These are phyloP conservation scores for Cinchona pubescens DNA, from an alignment of 257 asterid genomes.

Conservation along the genomic window DNA sequence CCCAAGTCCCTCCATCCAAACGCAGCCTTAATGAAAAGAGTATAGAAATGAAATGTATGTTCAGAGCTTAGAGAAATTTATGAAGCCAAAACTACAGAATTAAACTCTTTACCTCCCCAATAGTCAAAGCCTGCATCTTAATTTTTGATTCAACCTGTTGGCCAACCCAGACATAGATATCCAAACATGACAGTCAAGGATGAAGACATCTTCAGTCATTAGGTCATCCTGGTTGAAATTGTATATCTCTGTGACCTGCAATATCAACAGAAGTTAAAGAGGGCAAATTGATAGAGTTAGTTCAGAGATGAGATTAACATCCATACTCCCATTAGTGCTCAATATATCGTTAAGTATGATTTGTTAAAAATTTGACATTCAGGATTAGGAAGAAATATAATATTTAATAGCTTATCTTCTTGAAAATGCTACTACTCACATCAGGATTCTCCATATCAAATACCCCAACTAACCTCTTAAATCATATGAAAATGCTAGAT, in stretches of 20 bases:
- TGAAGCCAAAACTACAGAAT: not conserved
- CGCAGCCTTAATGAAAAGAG: no score
- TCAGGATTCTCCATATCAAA: no score
- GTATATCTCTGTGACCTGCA: conserved; percentile 85
- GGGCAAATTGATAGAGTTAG: not conserved
- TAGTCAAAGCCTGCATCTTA: conserved; percentile 64
- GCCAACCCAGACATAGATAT: conserved; percentile 93
- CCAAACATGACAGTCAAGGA: conserved; percentile 88
- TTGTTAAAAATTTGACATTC: not conserved
- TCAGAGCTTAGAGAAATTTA: not conserved
- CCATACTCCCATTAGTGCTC: not conserved
- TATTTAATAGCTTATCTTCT: not conserved
- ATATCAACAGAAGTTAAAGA: conserved; percentile 22
- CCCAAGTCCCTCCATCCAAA: no score
- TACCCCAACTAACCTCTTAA: not conserved
- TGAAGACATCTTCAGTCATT: conserved; percentile 89
- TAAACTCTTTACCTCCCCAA: conserved; percentile 64
- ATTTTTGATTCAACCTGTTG: conserved; percentile 65
- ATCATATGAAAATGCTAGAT: not conserved
- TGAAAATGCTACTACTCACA: not conserved
- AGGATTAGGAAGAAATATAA: not conserved
- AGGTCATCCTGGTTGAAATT: conserved; percentile 92
- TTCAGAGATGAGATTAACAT: not conserved
- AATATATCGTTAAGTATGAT: not conserved
- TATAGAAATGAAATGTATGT: no score